These are phyloP conservation scores for Chaetomiaceae sp. DNA, from an alignment of 2,329 filamentous ascomycete genomes.

Conservation along the genomic window DNA sequence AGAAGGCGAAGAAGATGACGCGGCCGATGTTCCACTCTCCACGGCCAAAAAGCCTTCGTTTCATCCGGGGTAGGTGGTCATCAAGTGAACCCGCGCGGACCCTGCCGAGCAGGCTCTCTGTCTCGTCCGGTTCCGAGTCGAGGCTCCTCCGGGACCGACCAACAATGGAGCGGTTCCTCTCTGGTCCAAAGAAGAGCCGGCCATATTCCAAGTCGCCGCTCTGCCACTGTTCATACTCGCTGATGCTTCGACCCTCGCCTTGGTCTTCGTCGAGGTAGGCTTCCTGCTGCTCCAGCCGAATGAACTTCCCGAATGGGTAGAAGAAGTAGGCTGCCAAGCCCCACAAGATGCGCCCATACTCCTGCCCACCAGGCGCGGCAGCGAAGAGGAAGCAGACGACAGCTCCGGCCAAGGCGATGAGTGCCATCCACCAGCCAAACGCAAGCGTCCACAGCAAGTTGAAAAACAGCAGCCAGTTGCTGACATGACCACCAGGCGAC, in stretches of 20 bases:
- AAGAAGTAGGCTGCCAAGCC: conserved; percentile 82
- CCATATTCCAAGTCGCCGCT: conserved; percentile 95
- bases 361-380: conserved; percentile 71
- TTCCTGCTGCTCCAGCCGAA: conserved; percentile 89
- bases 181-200: conserved; percentile 89
- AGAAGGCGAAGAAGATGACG: conserved; percentile 93
- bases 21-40: conserved; percentile 94
- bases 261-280: conserved; percentile 91
- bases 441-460: conserved; percentile 86
- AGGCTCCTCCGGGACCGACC: conserved; percentile 83
- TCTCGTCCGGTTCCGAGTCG: conserved; percentile 79
- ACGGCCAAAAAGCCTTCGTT: conserved; percentile 86
- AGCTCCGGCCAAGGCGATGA: conserved; percentile 69
- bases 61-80: conserved; percentile 45
- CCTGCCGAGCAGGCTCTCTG: conserved; percentile 77
- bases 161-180: conserved; percentile 69
- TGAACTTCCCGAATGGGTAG: conserved; percentile 96
- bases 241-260: conserved; percentile 93
- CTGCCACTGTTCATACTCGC: conserved; percentile 99
- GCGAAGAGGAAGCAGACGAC: conserved; percentile 74
- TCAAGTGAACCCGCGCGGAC: conserved; percentile 40
- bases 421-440: conserved; percentile 94
- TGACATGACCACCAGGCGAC: conserved; percentile 81
- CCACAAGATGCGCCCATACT: conserved; percentile 81
- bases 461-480: conserved; percentile 76